Conservation (phyloP, 2,329 filamentous ascomycete genomes). For the Aspergillus novoparasiticus region DNA sequence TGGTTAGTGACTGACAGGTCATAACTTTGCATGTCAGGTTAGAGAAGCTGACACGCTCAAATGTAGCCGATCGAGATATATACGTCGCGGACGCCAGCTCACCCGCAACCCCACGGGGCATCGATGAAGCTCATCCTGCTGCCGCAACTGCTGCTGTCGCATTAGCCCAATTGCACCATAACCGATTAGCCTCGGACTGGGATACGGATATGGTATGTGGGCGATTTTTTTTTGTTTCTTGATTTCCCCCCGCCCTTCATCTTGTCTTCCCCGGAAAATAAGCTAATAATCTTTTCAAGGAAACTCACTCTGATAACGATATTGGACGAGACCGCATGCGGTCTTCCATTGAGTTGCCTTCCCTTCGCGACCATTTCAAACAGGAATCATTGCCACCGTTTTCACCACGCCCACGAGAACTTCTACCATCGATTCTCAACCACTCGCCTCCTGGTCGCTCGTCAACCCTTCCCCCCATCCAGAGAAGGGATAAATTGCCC, state of each 20-base stretch:
- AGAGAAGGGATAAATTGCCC: constrained; percentile 69
- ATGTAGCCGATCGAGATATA: constrained; percentile 65
- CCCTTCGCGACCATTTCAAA: constrained; percentile 68
- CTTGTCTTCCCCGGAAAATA: background rate
- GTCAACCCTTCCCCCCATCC: constrained; percentile 82
- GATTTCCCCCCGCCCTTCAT: background rate
- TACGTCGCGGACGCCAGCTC: constrained; percentile 69
- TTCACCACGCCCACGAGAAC: constrained; percentile 67
- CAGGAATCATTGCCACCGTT: constrained; percentile 72
- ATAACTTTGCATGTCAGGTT: background rate
- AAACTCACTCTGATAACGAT: constrained; percentile 72
- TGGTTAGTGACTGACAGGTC: constrained; percentile 35
- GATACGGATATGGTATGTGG: constrained; percentile 73
- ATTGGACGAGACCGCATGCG: constrained; percentile 64
- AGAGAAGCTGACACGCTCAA: constrained; percentile 35
- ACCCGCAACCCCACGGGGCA: constrained; percentile 67
- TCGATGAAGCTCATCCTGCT: constrained; percentile 69
- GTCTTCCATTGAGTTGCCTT: constrained; percentile 70
- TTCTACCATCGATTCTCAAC: constrained; percentile 76
- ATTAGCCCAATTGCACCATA: constrained; percentile 79
- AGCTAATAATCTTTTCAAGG: constrained; percentile 48
- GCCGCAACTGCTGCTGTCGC: constrained; percentile 81
- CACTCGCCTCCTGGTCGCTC: constrained; percentile 84
- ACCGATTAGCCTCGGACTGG: constrained; percentile 75
- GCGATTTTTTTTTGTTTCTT: constrained; percentile 30